Evolutionary conservation across 31 red algal genomes (phyloP), one percentile per base, ranked within the genome.

Genomic region (Endocladia muricata): DNA sequence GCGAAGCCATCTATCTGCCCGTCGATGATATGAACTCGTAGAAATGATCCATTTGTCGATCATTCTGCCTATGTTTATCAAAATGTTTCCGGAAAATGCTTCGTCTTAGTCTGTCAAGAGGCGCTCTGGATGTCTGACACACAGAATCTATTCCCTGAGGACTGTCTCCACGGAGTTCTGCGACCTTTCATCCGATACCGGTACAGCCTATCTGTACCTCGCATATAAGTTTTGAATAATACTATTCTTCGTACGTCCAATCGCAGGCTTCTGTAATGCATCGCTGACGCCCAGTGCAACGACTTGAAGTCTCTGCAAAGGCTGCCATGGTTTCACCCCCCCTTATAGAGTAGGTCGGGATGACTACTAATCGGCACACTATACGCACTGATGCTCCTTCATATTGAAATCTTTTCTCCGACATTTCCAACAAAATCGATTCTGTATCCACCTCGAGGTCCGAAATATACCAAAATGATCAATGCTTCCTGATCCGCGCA

Each of bases 1-100:
- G 75, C 79, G 26, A 29, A 23, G 37, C 79, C 79, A 40, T 84
- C 59, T 0, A 44, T 37, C 44, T 84, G 79, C 21, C n/a, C n/a
- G n/a, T n/a, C 69, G 79, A 39, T 84, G 79, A 32, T 59, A 75
- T 0, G 48, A 34, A 1, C 34, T 37, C 0, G 48, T 56, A 15
- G 30, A 37, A 11, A 74, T 57, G 0, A 22, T 0, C 23, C 29
- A 22, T 7, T 61, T 40, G 17, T 70, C 79, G 2, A 84, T 7
- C 29, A 39, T 31, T 29, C 66, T 35, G 7, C 9, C 17, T 26
- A 78, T 11, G 6, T 7, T 5, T 23, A 26, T 65, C 4, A 78
- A 19, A 21, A 78, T 37, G 13, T 78, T 21, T 21, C 74, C 56
- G 34, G 43, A 66, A 9, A 78, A 37, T 4, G n/a, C 66, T 67